Evolutionary conservation across 2,329 filamentous ascomycete genomes (phyloP).

Genomic region (Fusarium staphyleae): DNA sequence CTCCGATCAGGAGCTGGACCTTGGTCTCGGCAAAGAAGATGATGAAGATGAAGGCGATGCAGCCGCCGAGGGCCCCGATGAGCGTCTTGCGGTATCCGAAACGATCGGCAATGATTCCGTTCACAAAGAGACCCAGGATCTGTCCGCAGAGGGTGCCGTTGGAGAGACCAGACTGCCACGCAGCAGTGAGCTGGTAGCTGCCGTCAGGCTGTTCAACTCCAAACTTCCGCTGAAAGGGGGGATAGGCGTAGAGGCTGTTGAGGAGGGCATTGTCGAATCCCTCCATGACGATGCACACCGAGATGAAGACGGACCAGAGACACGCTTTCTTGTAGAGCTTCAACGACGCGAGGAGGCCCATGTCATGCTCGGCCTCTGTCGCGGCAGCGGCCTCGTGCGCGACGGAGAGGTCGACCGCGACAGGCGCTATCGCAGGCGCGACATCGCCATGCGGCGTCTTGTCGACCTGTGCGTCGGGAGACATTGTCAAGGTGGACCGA

Average conservation of each 20-base stretch:
- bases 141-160: conserved; percentile 58
- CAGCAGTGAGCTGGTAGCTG: conserved; percentile 54
- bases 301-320: conserved; percentile 49
- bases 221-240: conserved; percentile 50
- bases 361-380: conserved; percentile 46
- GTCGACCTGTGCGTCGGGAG: conserved; percentile 10
- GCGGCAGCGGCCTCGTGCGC: conserved; percentile 40
- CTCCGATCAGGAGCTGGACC: conserved; percentile 51
- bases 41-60: conserved; percentile 56
- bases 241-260: conserved; percentile 52
- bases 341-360: conserved; percentile 46
- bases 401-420: conserved; percentile 22
- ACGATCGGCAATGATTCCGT: conserved; percentile 56
- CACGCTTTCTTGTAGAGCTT: conserved; percentile 51
- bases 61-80: conserved; percentile 49
- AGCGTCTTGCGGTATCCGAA: conserved; percentile 58
- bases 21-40: conserved; percentile 55
- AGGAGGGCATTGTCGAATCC: conserved; percentile 52
- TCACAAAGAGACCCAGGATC: conserved; percentile 58
- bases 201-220: conserved; percentile 47
- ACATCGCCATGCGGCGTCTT: conserved; percentile 16
- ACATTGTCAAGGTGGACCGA: conserved; percentile 16
- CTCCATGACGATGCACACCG: conserved; percentile 50
- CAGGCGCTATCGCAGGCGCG: conserved; percentile 7
- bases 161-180: conserved; percentile 60